These are phyloP conservation scores for Plasmodium gonderi DNA, from an alignment of 169 alveolate species.

Conservation along the genomic window DNA sequence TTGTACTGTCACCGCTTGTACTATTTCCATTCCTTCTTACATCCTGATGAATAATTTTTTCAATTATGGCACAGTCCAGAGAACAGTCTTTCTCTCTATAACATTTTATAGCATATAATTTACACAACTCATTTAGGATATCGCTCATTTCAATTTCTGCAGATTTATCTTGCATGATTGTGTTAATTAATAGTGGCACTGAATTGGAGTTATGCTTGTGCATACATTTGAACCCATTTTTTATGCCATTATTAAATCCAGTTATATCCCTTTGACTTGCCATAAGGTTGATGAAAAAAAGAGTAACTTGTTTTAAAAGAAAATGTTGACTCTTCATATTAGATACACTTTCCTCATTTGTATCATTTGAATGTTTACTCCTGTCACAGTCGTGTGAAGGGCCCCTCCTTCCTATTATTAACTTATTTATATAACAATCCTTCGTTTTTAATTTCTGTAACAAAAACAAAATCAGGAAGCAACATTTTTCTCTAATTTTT, in stretches of 20 bases:
- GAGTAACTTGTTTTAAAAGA: conserved; percentile 5
- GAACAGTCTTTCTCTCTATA: not conserved
- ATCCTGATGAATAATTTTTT: not conserved
- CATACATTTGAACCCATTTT: not conserved
- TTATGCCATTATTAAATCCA: not conserved
- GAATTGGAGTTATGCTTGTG: not conserved
- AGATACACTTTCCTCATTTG: not conserved
- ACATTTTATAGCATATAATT: not conserved
- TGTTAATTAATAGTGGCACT: conserved; percentile 1
- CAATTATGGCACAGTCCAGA: conserved; percentile 6
- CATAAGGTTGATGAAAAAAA: not conserved
- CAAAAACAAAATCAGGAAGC: conserved; percentile 21
- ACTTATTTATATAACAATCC: conserved; percentile 9
- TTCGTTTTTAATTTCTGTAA: conserved; percentile 54
- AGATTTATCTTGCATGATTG: conserved; percentile 4
- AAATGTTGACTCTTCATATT: not conserved
- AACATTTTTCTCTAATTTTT: conserved; percentile 10
- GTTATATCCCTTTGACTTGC: not conserved
- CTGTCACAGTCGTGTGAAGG: not conserved
- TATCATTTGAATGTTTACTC: not conserved
- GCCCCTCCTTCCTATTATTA: not conserved
- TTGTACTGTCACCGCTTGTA: no score
- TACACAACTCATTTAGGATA: conserved; percentile 16
- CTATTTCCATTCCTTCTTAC: not conserved
- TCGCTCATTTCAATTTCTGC: not conserved